Evolutionary conservation across 805 yeast genomes (phyloP).

Genomic region (Ogataea allantospora): DNA sequence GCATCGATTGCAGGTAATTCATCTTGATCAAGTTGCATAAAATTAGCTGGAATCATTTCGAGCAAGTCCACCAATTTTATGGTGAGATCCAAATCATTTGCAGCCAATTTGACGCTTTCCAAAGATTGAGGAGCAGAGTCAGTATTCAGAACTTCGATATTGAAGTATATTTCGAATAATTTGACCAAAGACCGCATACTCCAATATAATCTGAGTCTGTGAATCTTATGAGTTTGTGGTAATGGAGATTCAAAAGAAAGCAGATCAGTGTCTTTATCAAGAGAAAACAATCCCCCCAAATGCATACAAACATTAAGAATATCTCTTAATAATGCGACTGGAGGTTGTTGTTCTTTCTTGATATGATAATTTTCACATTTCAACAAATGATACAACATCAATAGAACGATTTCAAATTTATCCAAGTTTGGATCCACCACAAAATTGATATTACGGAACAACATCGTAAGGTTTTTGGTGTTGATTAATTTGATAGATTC

Average conservation of each 20-base stretch:
- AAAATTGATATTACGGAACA: slow-evolving; percentile 48
- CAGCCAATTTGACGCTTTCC: slow-evolving; percentile 34
- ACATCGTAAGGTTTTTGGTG: slow-evolving; percentile 40
- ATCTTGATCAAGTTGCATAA: slow-evolving; percentile 22
- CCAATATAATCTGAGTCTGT: slow-evolving; percentile 45
- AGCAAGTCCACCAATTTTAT: slow-evolving; percentile 34
- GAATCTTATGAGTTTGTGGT: slow-evolving; percentile 26
- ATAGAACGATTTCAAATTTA: slow-evolving; percentile 49
- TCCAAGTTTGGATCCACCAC: slow-evolving; percentile 42
- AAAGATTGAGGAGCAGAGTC: slow-evolving; percentile 34
- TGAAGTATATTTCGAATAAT: slow-evolving; percentile 30
- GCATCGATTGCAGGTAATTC: slow-evolving; percentile 23
- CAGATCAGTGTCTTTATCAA: slow-evolving; percentile 26
- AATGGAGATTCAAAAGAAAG: slow-evolving; percentile 12
- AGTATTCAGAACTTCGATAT: slow-evolving; percentile 20
- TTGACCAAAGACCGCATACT: slow-evolving; percentile 36
- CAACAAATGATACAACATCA: slow-evolving; percentile 50
- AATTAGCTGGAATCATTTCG: slow-evolving; percentile 31
- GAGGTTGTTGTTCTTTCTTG: slow-evolving; percentile 28
- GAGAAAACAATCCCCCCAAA: slow-evolving; percentile 45
- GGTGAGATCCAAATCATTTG: slow-evolving; percentile 35
- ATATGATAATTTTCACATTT: slow-evolving; percentile 32
- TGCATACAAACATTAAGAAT: slow-evolving; percentile 41
- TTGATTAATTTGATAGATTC: slow-evolving; percentile 34
- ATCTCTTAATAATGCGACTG: slow-evolving; percentile 38